These are phyloP conservation scores for Cercospora sp. DNA, from an alignment of 2,329 filamentous ascomycete genomes.

Conservation along the genomic window DNA sequence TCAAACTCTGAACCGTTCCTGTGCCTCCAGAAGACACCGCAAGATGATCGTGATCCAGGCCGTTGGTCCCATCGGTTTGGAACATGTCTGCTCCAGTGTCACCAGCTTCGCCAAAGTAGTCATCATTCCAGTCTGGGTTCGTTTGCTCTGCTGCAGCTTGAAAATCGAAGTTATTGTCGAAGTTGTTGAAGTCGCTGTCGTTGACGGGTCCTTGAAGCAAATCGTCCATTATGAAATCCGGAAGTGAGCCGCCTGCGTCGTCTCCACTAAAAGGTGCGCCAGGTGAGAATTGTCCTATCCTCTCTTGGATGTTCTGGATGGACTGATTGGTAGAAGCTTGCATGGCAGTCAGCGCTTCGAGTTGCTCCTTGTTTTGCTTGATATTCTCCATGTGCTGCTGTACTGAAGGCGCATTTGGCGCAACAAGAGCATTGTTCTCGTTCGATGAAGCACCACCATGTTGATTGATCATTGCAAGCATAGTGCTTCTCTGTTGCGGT, in stretches of 20 bases:
- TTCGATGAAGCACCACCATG: constrained; percentile 44
- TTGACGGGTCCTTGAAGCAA: neutral
- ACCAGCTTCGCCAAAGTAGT: constrained; percentile 10
- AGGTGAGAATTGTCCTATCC: constrained; percentile 17
- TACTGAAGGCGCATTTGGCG: constrained; percentile 56
- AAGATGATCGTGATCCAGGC: constrained; percentile 15
- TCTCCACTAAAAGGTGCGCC: constrained; percentile 9
- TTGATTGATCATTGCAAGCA: constrained; percentile 50
- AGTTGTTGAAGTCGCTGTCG: constrained; percentile 13
- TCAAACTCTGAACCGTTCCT: constrained; percentile 44
- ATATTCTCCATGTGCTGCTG: constrained; percentile 60
- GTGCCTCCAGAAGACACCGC: constrained; percentile 4
- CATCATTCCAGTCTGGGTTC: constrained; percentile 16
- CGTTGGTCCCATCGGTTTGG: neutral
- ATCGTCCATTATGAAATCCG: constrained; percentile 15
- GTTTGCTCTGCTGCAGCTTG: constrained; percentile 24
- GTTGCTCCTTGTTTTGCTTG: constrained; percentile 68
- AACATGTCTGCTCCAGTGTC: constrained; percentile 22
- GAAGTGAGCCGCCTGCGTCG: constrained; percentile 12
- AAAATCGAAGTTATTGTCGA: constrained; percentile 32
- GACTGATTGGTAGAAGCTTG: constrained; percentile 46
- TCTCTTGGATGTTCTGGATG: constrained; percentile 64
- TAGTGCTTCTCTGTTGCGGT: constrained; percentile 48
- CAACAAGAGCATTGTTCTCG: constrained; percentile 58
- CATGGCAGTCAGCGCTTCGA: constrained; percentile 75